These are phyloP conservation scores for Puya raimondii DNA, from an alignment of 176 grass and related monocot species.

Conservation along the genomic window DNA sequence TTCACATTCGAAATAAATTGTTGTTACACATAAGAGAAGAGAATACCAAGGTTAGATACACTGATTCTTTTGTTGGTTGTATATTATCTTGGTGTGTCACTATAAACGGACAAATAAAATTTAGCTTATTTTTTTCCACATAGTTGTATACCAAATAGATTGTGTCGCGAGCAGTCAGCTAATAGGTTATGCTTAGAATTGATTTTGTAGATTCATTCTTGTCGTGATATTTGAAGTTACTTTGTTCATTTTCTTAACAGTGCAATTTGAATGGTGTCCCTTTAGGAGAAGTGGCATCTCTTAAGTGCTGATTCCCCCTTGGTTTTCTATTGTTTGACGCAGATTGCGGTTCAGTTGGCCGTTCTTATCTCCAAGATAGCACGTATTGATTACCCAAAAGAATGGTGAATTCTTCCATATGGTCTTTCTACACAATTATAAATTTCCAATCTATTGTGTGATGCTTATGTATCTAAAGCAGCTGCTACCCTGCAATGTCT, in stretches of 20 bases:
- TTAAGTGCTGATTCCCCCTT: not conserved
- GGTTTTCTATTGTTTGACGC: constrained; percentile 13
- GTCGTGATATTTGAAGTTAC: not conserved
- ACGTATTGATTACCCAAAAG: constrained; percentile 94
- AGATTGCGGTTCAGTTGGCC: constrained; percentile 90
- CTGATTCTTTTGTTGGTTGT: not conserved
- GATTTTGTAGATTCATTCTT: not conserved
- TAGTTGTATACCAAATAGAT: constrained; percentile 1
- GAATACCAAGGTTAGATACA: constrained; percentile 57
- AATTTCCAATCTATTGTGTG: not conserved
- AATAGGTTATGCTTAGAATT: constrained; percentile 5
- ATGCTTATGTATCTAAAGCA: not conserved
- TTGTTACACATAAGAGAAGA: constrained; percentile 84
- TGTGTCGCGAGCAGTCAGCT: not conserved
- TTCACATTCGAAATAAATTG: constrained; percentile 79
- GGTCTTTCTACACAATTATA: constrained; percentile 11
- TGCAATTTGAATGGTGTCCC: not conserved
- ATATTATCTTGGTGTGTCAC: not conserved
- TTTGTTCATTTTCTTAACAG: not conserved
- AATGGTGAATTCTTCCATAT: constrained; percentile 51
- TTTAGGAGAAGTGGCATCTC: not conserved
- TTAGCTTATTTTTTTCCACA: not conserved
- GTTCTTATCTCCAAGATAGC: constrained; percentile 97
- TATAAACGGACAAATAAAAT: not conserved
- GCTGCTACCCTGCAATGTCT: not conserved